Evolutionary conservation across 1,284 basidiomycete genomes (phyloP).

Genomic region (Pisolithus thermaeus): DNA sequence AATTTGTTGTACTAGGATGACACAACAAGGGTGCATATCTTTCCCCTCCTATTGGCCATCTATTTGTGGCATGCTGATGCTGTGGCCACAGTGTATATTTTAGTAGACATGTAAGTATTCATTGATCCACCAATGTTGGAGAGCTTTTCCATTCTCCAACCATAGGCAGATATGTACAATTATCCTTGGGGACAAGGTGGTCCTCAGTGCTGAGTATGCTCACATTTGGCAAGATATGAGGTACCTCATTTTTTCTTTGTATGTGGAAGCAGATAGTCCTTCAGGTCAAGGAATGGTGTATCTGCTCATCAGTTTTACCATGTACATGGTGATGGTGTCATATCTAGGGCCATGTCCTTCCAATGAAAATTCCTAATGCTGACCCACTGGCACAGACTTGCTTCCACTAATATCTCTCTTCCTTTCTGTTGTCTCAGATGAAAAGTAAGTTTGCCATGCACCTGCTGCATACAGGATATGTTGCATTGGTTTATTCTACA

Average conservation of each 20-base stretch:
- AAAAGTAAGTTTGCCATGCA: neutral
- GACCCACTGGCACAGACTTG: constrained; percentile 43
- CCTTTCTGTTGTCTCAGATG: neutral
- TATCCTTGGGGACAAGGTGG: constrained; percentile 78
- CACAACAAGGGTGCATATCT: constrained; percentile 52
- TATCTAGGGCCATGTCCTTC: constrained; percentile 44
- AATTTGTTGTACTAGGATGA: constrained; percentile 70
- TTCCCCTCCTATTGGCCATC: neutral
- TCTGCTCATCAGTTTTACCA: neutral
- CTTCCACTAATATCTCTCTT: constrained; percentile 40
- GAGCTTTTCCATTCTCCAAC: constrained; percentile 11
- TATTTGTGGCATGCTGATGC: constrained; percentile 9
- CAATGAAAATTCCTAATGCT: constrained; percentile 5
- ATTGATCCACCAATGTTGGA: neutral
- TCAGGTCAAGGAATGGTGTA: constrained; percentile 70
- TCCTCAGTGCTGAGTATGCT: constrained; percentile 83
- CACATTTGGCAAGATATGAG: constrained; percentile 77
- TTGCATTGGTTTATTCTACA: too few species aligned
- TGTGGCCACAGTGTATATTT: constrained; percentile 59
- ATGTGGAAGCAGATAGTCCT: constrained; percentile 5
- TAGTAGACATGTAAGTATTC: constrained; percentile 67
- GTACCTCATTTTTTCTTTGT: constrained; percentile 12
- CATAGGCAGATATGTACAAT: constrained; percentile 69
- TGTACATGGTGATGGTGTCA: constrained; percentile 6
- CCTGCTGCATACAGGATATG: too few species aligned